Percentiles rank a stretch among this genome's conserved stretches.
phyloP scores from a whole-genome alignment of 331 rosid species.

The Rosa hybrid region DNA sequence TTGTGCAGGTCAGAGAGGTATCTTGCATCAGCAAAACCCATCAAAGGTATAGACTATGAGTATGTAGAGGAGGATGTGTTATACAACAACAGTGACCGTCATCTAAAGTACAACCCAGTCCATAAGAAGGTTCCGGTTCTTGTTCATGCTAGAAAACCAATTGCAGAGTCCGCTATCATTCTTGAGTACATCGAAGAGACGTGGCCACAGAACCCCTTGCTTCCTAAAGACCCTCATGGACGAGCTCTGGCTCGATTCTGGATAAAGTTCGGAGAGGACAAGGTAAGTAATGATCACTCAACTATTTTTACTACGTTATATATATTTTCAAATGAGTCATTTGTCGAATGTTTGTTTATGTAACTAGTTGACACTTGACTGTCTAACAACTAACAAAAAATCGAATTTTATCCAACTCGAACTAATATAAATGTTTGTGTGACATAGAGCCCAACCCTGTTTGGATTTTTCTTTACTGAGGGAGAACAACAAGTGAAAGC shows the following conservation, averaged over 20 bases:
- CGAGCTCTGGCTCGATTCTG: slow-evolving; percentile 19
- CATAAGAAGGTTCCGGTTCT: slow-evolving; percentile 22
- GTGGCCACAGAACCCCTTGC: slow-evolving; percentile 23
- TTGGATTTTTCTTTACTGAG: neutral
- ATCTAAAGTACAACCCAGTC: slow-evolving; percentile 9
- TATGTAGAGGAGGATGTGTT: no score
- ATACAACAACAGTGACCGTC: no score
- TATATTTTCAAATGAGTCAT: no score
- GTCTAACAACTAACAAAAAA: neutral
- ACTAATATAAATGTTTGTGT: neutral
- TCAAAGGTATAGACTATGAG: no score
- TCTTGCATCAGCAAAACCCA: no score
- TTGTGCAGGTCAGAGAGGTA: no score
- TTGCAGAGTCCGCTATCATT: slow-evolving; percentile 3
- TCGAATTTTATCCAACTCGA: neutral
- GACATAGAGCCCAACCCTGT: neutral
- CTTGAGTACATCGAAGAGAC: slow-evolving; percentile 22
- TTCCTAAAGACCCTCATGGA: slow-evolving; percentile 17
- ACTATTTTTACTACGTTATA: neutral
- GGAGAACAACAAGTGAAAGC: slow-evolving; percentile 29
- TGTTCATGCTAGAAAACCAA: slow-evolving; percentile 17
- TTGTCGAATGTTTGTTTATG: no score
- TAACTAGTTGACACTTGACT: neutral
- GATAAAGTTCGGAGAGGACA: slow-evolving; percentile 13
- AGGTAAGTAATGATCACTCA: neutral